Percentiles rank a stretch among this genome's conserved stretches.
Conservation (phyloP, 176 grass and related monocot genomes). For the Secale cereale region DNA sequence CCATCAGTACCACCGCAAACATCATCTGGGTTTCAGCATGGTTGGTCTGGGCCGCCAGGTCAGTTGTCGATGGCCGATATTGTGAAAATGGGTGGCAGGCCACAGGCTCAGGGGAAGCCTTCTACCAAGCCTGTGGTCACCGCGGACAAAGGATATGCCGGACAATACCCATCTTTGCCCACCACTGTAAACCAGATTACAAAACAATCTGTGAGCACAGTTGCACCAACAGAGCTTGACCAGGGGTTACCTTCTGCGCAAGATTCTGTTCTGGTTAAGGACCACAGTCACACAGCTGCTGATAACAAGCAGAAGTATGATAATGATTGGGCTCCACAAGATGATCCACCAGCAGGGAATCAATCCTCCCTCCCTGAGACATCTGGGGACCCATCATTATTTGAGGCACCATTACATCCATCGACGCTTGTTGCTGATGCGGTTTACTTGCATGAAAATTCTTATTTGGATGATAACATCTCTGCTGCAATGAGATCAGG, state of each 20-base stretch:
- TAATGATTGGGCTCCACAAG: slow-evolving; percentile 61
- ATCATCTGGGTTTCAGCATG: slow-evolving; percentile 64
- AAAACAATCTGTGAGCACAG: slow-evolving; percentile 47
- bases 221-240: slow-evolving; percentile 44
- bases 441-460: slow-evolving; percentile 44
- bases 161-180: slow-evolving; percentile 68
- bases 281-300: slow-evolving; percentile 34
- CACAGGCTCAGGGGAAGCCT: slow-evolving; percentile 65
- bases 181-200: slow-evolving; percentile 31
- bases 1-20: slow-evolving; percentile 49
- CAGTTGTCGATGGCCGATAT: slow-evolving; percentile 94
- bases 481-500: slow-evolving; percentile 25
- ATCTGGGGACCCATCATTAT: slow-evolving; percentile 35
- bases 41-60: slow-evolving; percentile 75
- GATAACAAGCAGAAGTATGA: slow-evolving; percentile 45
- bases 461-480: slow-evolving; percentile 42
- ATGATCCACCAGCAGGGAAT: slow-evolving; percentile 40
- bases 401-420: slow-evolving; percentile 39
- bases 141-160: slow-evolving; percentile 54
- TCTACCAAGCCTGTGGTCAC: slow-evolving; percentile 37
- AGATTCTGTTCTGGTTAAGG: slow-evolving; percentile 43
- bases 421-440: slow-evolving; percentile 38
- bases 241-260: slow-evolving; percentile 36
- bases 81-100: slow-evolving; percentile 76
- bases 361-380: slow-evolving; percentile 38